phyloP scores from a whole-genome alignment of 2,329 filamentous ascomycete genomes.

The Diplodia seriata region DNA sequence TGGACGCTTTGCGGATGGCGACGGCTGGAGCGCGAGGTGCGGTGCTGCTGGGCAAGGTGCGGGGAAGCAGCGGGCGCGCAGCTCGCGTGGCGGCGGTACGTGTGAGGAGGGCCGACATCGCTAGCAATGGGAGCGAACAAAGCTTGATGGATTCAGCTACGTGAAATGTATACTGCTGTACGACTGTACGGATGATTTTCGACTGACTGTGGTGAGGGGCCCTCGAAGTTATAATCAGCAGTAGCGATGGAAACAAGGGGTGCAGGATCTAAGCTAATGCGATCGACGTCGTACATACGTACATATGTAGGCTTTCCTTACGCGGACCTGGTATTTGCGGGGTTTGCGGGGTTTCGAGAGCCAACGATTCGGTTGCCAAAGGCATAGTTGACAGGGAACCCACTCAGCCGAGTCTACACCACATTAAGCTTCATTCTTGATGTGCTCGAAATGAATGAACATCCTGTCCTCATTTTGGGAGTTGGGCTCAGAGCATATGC shows the following conservation, averaged over 20 bases:
- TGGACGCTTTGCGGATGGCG: conserved; percentile 10
- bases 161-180: neutral
- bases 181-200: neutral
- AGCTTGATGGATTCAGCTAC: too few relatives aligned
- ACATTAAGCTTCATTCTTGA: neutral
- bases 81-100: neutral
- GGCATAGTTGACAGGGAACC: neutral
- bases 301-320: neutral
- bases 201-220: neutral
- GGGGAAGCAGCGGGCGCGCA: conserved; percentile 12
- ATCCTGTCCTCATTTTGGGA: neutral
- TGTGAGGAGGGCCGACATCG: conserved; percentile 6
- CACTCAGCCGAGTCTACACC: neutral
- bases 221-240: neutral
- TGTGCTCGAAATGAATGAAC: neutral
- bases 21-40: too few relatives aligned
- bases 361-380: conserved; percentile 10
- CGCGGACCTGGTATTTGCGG: neutral
- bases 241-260: neutral
- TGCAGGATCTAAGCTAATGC: neutral
- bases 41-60: neutral
- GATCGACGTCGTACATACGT: neutral
- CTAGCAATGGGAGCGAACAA: neutral
- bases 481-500: neutral
- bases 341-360: neutral